These are phyloP conservation scores for Meredithiella fracta DNA, from an alignment of 2,329 filamentous ascomycete genomes.

Conservation along the genomic window DNA sequence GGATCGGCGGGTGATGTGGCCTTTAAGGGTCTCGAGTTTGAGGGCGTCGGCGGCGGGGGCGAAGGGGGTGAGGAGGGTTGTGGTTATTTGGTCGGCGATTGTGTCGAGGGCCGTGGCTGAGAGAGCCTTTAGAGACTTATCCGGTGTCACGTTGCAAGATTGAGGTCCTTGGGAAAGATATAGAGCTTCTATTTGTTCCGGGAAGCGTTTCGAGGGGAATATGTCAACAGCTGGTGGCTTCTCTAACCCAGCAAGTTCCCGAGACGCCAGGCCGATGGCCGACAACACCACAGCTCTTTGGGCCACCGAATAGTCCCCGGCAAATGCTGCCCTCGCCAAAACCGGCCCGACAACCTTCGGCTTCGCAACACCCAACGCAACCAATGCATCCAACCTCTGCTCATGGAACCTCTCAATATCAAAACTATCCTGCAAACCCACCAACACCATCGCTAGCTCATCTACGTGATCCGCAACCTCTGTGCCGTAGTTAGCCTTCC, in stretches of 20 bases:
- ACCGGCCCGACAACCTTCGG: conserved; percentile 66
- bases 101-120: conserved; percentile 46
- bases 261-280: conserved; percentile 62
- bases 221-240: conserved; percentile 31
- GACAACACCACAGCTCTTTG: conserved; percentile 72
- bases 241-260: conserved; percentile 70
- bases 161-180: conserved; percentile 33
- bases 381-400: conserved; percentile 60
- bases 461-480: conserved; percentile 74
- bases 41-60: conserved; percentile 65
- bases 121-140: conserved; percentile 32
- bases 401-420: conserved; percentile 65
- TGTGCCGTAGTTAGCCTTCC: conserved; percentile 74
- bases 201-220: conserved; percentile 72
- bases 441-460: conserved; percentile 59
- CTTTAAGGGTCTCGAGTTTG: conserved; percentile 75
- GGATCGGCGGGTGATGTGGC: conserved; percentile 25
- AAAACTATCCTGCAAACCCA: conserved; percentile 72
- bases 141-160: conserved; percentile 13
- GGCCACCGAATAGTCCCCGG: conserved; percentile 75
- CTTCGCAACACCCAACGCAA: conserved; percentile 62
- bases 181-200: conserved; percentile 53
- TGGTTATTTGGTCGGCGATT: conserved; percentile 51
- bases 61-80: conserved; percentile 62
- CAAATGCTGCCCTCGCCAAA: conserved; percentile 74